Evolutionary conservation across 805 yeast species (phyloP).

Genomic region (Yamadazyma phyllophila): DNA sequence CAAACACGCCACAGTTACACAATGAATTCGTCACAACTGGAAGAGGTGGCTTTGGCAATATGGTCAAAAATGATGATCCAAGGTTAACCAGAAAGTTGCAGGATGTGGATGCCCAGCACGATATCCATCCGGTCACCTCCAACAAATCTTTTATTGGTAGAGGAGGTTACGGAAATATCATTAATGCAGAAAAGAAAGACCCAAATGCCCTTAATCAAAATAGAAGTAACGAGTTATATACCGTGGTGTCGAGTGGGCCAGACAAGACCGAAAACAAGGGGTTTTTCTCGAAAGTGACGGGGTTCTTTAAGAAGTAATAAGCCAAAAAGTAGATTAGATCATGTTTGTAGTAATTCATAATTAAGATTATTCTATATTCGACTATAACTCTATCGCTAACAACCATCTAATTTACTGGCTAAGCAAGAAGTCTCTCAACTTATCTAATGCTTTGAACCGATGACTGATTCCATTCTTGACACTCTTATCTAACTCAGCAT

Average conservation of each 20-base stretch:
- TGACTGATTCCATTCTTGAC: constrained; percentile 84
- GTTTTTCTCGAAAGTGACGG: constrained; percentile 42
- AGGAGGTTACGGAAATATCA: constrained; percentile 65
- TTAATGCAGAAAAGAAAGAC: constrained; percentile 27
- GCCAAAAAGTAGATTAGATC: not conserved
- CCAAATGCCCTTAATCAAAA: constrained; percentile 7
- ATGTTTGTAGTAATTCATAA: not conserved
- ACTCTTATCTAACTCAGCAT: constrained; percentile 83
- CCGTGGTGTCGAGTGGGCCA: constrained; percentile 35
- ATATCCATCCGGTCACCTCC: constrained; percentile 43
- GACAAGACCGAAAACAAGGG: constrained; percentile 30
- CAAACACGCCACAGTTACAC: constrained; percentile 57
- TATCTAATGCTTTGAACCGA: constrained; percentile 76
- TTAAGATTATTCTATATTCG: not conserved
- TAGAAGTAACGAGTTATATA: constrained; percentile 22
- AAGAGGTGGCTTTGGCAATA: constrained; percentile 78
- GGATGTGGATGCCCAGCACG: constrained; percentile 53
- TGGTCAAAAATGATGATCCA: constrained; percentile 61
- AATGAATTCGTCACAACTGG: constrained; percentile 65
- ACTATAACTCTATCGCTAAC: not conserved
- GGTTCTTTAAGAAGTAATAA: constrained; percentile 5
- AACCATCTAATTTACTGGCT: not conserved
- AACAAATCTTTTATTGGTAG: constrained; percentile 55
- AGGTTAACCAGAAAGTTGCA: constrained; percentile 60
- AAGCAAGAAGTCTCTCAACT: constrained; percentile 57